phyloP scores from a whole-genome alignment of 257 asterid genomes.

The Ocimum tenuiflorum region DNA sequence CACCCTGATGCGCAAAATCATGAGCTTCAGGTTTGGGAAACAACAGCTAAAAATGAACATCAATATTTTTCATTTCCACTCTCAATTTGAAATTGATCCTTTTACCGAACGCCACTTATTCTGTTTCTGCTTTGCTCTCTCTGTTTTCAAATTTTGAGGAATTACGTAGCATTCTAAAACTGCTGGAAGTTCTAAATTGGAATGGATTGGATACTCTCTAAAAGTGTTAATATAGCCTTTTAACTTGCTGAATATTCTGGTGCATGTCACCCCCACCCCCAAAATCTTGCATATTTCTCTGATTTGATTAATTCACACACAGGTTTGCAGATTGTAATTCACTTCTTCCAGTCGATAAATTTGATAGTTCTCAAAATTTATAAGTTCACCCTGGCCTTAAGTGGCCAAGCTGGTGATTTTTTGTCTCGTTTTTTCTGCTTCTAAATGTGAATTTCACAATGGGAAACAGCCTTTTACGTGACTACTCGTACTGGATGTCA shows the following conservation, averaged over 20 bases:
- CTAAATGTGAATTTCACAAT: not conserved
- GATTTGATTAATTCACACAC: too few relatives aligned
- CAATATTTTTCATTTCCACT: not conserved
- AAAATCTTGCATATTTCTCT: too few relatives aligned
- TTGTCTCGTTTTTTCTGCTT: not conserved
- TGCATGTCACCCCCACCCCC: too few relatives aligned
- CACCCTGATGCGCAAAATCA: constrained; percentile 32
- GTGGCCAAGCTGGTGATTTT: not conserved
- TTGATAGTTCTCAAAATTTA: too few relatives aligned
- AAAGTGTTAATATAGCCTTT: not conserved
- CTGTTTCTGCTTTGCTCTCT: not conserved
- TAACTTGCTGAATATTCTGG: too few relatives aligned
- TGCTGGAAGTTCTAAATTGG: not conserved
- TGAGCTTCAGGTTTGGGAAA: constrained; percentile 41
- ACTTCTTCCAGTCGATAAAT: too few relatives aligned
- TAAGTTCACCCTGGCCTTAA: not conserved
- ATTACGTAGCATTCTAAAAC: not conserved
- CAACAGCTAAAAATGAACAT: not conserved
- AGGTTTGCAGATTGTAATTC: not conserved
- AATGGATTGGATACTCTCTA: not conserved
- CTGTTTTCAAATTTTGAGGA: not conserved
- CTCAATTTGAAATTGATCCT: not conserved
- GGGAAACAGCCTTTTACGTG: not conserved
- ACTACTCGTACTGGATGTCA: not conserved
- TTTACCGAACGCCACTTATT: not conserved